phyloP scores from a whole-genome alignment of 192 early-diverging fungal genomes.

The Coemansia sp. region DNA sequence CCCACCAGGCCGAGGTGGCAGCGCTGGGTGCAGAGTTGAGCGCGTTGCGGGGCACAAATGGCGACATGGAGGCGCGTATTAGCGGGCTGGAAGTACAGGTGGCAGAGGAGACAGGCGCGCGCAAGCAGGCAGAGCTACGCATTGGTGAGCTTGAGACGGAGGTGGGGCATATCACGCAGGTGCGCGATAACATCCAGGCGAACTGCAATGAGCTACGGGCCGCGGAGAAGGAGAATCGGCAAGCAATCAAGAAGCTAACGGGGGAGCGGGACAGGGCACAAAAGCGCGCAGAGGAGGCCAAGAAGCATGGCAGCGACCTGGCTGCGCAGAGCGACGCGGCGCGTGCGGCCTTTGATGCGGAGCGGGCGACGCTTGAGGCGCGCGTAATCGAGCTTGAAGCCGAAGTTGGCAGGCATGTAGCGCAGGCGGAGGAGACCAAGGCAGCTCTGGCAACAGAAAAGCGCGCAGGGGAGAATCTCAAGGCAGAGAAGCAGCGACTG shows the following conservation, averaged over 20 bases:
- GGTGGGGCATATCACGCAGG: conserved; percentile 23
- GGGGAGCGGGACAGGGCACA: not conserved
- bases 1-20: conserved; percentile 7
- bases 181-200: conserved; percentile 38
- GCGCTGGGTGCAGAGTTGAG: conserved; percentile 5
- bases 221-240: conserved; percentile 23
- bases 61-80: conserved; percentile 1
- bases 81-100: conserved; percentile 15
- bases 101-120: not conserved
- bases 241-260: conserved; percentile 13
- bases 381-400: conserved; percentile 8
- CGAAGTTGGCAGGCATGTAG: conserved; percentile 6
- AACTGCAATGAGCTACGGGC: conserved; percentile 34
- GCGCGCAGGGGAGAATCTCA: conserved; percentile 9
- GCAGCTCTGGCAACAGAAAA: conserved; percentile 13
- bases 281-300: conserved; percentile 13
- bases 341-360: conserved; percentile 4
- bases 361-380: conserved; percentile 16
- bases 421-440: conserved; percentile 2
- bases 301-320: conserved; percentile 9
- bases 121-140: conserved; percentile 14
- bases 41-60: conserved; percentile 5
- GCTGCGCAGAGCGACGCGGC: conserved; percentile 16
- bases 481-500: conserved; percentile 9
- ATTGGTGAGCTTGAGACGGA: conserved; percentile 30